Evolutionary conservation across 371 early-diverging fungal species (phyloP).

Genomic region (Apophysomyces elegans): DNA sequence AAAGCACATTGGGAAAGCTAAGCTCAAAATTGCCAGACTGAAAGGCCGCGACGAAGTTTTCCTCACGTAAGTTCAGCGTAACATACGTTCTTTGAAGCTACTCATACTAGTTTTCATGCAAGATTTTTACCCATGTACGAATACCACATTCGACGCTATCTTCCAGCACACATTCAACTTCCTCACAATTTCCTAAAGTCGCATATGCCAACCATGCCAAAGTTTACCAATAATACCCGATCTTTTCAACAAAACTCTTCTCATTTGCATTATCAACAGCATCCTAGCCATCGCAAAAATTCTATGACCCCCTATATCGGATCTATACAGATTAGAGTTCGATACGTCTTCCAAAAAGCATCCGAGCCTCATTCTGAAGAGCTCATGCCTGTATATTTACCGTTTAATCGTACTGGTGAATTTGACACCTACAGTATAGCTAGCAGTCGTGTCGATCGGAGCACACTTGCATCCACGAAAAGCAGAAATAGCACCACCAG

Average conservation of each 20-base stretch:
- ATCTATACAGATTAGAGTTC: constrained; percentile 49
- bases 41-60: constrained; percentile 46
- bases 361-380: constrained; percentile 21
- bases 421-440: constrained; percentile 30
- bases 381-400: constrained; percentile 20
- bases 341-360: constrained; percentile 46
- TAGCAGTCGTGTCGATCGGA: constrained; percentile 27
- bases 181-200: constrained; percentile 53
- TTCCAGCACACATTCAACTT: constrained; percentile 50
- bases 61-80: constrained; percentile 40
- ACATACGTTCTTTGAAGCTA: background rate
- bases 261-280: constrained; percentile 28
- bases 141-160: constrained; percentile 46
- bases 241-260: background rate
- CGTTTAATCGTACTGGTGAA: constrained; percentile 22
- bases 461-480: constrained; percentile 19
- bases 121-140: constrained; percentile 59
- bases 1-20: constrained; percentile 49
- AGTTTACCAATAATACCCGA: constrained; percentile 12
- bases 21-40: constrained; percentile 41
- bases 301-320: constrained; percentile 53
- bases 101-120: background rate
- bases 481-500: constrained; percentile 26
- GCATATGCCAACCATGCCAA: constrained; percentile 44
- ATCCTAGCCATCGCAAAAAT: constrained; percentile 48